Percentiles rank a stretch among this genome's conserved stretches.
phyloP scores from a whole-genome alignment of 164 flowering plant species.

The grape (Vitis vinifera) region ASM3070453v1 NC_081805.1:12200501-12201000 shows the following conservation, averaged over 20 bases:
- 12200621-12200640: constrained; percentile 35
- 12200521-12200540: constrained; percentile 11
- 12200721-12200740: constrained; percentile 7
- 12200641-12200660: constrained; percentile 34
- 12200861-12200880: constrained; percentile 31
- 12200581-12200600: constrained; percentile 10
- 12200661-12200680: constrained; percentile 5
- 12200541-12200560: constrained; percentile 14
- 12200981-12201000: neutral
- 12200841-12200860: constrained; percentile 22
- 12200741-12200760: constrained; percentile 1
- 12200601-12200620: constrained; percentile 24
- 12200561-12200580: constrained; percentile 27
- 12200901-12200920: constrained; percentile 37
- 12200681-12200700: constrained; percentile 15
- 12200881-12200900: constrained; percentile 37
- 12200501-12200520: constrained; percentile 1
- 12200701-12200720: constrained; percentile 14
- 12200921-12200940: constrained; percentile 33
- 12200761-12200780: constrained; percentile 4
- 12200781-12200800: constrained; percentile 9
- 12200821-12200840: constrained; percentile 13
- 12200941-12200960: constrained; percentile 28
- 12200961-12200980: neutral
- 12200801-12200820: constrained; percentile 21